A percentile compares a stretch with the other conserved stretches of the same genome.
Evolutionary conservation across 148 eudicot genomes (phyloP).

Genomic region (Rhododendron vialii): DNA sequence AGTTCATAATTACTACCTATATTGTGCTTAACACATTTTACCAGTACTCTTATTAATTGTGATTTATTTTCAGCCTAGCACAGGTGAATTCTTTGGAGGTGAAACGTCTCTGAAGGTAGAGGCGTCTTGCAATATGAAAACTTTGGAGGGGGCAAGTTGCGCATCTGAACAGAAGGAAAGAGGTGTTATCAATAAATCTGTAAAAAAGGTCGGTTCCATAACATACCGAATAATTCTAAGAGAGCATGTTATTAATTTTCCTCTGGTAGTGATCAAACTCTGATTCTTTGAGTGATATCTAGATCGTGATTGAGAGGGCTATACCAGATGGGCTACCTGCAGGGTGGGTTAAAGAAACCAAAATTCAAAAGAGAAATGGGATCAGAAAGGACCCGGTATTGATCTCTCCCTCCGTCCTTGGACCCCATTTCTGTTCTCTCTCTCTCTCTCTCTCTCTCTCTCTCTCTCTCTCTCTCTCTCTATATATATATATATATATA

Average conservation of each 20-base stretch:
- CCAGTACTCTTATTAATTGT: neutral
- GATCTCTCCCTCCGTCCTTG: neutral
- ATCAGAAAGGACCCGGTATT: conserved; percentile 53
- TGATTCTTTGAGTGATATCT: conserved; percentile 12
- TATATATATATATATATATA: no score
- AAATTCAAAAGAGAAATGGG: conserved; percentile 25
- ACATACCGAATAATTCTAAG: neutral
- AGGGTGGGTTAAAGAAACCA: conserved; percentile 70
- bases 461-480: neutral
- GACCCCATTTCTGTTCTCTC: neutral
- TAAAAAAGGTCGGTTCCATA: conserved; percentile 30
- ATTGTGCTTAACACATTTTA: neutral
- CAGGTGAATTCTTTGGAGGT: conserved; percentile 4
- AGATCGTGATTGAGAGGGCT: conserved; percentile 41
- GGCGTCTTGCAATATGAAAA: conserved; percentile 3
- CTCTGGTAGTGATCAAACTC: conserved; percentile 1
- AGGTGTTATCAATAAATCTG: conserved; percentile 21
- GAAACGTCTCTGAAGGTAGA: conserved; percentile 15
- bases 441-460: neutral
- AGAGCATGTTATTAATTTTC: neutral
- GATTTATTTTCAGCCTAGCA: conserved; percentile 12
- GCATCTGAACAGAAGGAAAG: conserved; percentile 22
- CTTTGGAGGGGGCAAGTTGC: neutral
- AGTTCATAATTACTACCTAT: neutral
- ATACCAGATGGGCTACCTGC: conserved; percentile 53